These are phyloP conservation scores for Penicillium concentricum DNA, from an alignment of 2,329 filamentous ascomycete genomes.

Conservation along the genomic window DNA sequence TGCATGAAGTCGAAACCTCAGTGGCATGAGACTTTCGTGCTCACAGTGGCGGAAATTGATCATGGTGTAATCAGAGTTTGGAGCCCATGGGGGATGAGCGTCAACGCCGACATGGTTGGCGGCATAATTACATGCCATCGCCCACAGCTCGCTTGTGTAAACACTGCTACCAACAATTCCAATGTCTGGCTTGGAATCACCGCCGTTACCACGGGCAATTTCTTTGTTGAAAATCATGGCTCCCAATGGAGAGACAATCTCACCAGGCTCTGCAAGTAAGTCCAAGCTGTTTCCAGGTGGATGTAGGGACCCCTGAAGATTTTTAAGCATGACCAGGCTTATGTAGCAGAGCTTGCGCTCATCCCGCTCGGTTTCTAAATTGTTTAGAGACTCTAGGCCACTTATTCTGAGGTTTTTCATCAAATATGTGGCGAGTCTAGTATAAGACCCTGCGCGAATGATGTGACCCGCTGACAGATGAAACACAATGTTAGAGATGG, in stretches of 20 bases:
- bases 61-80: conserved; percentile 48
- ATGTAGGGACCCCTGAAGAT: conserved; percentile 33
- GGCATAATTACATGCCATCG: conserved; percentile 47
- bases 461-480: conserved; percentile 16
- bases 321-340: conserved; percentile 37
- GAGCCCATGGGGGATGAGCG: conserved; percentile 43
- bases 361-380: conserved; percentile 22
- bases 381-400: conserved; percentile 14
- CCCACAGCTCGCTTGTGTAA: conserved; percentile 47
- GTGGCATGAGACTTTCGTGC: conserved; percentile 48
- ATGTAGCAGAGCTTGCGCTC: conserved; percentile 29
- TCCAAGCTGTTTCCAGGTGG: conserved; percentile 9
- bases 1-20: conserved; percentile 48
- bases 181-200: conserved; percentile 18
- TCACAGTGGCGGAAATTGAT: conserved; percentile 49
- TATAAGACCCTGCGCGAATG: conserved; percentile 20
- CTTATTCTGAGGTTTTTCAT: conserved; percentile 12
- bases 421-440: conserved; percentile 20
- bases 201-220: neutral
- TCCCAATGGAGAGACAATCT: conserved; percentile 1
- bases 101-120: conserved; percentile 40
- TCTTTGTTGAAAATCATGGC: conserved; percentile 1
- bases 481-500: neutral
- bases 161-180: conserved; percentile 44
- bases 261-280: neutral